phyloP scores from a whole-genome alignment of 495 filamentous ascomycete species.

The Extremus antarcticus region DNA sequence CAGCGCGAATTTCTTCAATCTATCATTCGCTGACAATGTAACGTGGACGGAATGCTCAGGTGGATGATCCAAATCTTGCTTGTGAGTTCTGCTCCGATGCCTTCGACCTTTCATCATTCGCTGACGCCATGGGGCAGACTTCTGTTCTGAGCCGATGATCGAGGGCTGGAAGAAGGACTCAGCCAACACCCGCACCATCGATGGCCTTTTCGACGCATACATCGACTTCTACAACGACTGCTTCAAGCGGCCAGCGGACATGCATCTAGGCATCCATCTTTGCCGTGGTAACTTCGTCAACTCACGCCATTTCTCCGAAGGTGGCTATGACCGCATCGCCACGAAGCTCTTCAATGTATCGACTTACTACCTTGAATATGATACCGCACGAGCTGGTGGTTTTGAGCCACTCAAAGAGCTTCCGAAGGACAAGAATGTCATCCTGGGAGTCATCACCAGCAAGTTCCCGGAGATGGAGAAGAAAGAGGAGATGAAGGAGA shows the following conservation, averaged over 20 bases:
- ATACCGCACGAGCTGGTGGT: constrained; percentile 53
- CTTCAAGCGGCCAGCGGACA: constrained; percentile 46
- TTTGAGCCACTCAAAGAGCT: constrained; percentile 54
- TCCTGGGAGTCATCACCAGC: constrained; percentile 55
- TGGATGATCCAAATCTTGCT: constrained; percentile 56
- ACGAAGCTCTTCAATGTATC: constrained; percentile 56
- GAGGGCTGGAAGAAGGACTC: constrained; percentile 48
- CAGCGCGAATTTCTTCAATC: too few relatives aligned
- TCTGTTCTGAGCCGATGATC: constrained; percentile 55
- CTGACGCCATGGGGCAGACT: constrained; percentile 26
- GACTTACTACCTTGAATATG: constrained; percentile 61
- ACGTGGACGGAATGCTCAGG: constrained; percentile 57
- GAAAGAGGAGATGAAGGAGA: constrained; percentile 47
- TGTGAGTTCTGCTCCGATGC: constrained; percentile 21
- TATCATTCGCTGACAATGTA: too few relatives aligned
- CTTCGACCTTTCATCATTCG: too few relatives aligned
- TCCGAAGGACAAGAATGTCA: constrained; percentile 53
- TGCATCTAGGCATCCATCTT: constrained; percentile 57
- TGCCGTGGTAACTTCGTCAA: constrained; percentile 49
- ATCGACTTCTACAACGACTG: constrained; percentile 53
- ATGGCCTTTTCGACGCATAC: constrained; percentile 49
- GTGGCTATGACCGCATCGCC: constrained; percentile 57
- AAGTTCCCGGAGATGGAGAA: constrained; percentile 54
- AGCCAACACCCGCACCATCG: constrained; percentile 40
- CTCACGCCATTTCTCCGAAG: constrained; percentile 50